Evolutionary conservation across 305 asterid genomes (phyloP), one percentile per base, ranked within the genome.

Genomic region (Andrographis paniculata): DNA sequence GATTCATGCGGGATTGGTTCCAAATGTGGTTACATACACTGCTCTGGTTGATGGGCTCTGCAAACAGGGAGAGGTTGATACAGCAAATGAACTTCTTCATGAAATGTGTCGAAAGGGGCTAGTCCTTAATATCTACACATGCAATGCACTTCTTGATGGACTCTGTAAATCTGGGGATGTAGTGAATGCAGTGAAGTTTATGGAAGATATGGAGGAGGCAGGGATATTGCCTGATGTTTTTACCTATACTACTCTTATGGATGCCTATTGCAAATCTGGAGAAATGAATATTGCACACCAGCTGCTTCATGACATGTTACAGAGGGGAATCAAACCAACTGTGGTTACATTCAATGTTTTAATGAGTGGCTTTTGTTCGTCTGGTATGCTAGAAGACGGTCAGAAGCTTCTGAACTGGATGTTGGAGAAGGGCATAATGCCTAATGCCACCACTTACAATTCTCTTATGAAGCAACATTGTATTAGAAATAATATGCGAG

Each of bases 21-120:
- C 99, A 47, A 83, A 77, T 60, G 80, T 91, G 53, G 89, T 91
- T 71, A 86, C 96, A 0, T 91, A 86, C 67, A 86, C 96, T 61
- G 74, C 93, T 12, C 62, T 86, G 69, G 96, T 77, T 62, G 96
- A 91, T 53, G 96, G 96, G 63, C 94, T 86, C n/a, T 86, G 96
- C 57, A 91, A 86, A 80, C 70, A 70, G 22, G 95, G 96, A 45
- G 94, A 86, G 55, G 58, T 86, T 40, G 89, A 71, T 58, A 70
- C 78, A 40, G 96, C 96, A 41, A 83, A 70, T 27, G 95, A 86
- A 60, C 96, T 86, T 58, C 84, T 91, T 60, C 83, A 55, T 12
- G 87, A 74, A 53, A 80, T 91, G 78, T 61, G 78, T 50, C 76
- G 61, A 28, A 86, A 71, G 66, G 96, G 99, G 12, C 82, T 80